A percentile compares a stretch with the other conserved stretches of the same genome.
phyloP scores from a whole-genome alignment of 1,284 basidiomycete species.

The Exsudoporus floridanus region DNA sequence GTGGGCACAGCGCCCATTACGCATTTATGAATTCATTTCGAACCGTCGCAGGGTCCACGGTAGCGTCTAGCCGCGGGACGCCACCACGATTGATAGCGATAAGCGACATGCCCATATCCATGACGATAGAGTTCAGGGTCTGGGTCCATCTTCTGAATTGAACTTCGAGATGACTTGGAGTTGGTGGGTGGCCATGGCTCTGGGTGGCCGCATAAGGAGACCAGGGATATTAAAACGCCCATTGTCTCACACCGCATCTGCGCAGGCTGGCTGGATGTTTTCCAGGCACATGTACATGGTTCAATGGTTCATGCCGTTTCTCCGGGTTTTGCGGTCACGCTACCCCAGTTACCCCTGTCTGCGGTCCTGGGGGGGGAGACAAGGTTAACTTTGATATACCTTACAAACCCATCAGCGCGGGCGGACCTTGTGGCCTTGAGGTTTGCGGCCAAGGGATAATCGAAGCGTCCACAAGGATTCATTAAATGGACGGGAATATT shows the following conservation, averaged over 20 bases:
- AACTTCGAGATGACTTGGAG: not conserved
- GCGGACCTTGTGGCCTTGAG: conserved; percentile 18
- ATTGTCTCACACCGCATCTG: not conserved
- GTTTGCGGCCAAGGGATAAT: conserved; percentile 3
- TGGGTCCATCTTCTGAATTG: not conserved
- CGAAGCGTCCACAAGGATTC: conserved; percentile 1
- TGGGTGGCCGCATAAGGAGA: not conserved
- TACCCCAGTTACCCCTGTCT: not conserved
- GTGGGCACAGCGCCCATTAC: conserved; percentile 1
- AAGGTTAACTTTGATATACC: conserved; percentile 17
- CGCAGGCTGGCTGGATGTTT: not conserved
- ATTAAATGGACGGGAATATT: conserved; percentile 3
- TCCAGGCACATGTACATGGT: not conserved
- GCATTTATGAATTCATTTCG: conserved; percentile 9
- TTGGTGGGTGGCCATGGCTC: not conserved
- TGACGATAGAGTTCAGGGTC: conserved; percentile 20
- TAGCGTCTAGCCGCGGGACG: conserved; percentile 15
- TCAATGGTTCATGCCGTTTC: not conserved
- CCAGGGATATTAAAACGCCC: not conserved
- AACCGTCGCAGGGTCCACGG: conserved; percentile 2
- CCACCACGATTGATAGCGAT: conserved; percentile 7
- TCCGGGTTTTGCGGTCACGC: not conserved
- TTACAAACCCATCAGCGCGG: conserved; percentile 1
- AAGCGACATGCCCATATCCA: conserved; percentile 7
- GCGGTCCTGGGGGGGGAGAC: not conserved